A percentile compares a stretch with the other conserved stretches of the same genome.
These are phyloP conservation scores for Ogataea zsoltii DNA, from an alignment of 805 yeast genomes.

Conservation along the genomic window DNA sequence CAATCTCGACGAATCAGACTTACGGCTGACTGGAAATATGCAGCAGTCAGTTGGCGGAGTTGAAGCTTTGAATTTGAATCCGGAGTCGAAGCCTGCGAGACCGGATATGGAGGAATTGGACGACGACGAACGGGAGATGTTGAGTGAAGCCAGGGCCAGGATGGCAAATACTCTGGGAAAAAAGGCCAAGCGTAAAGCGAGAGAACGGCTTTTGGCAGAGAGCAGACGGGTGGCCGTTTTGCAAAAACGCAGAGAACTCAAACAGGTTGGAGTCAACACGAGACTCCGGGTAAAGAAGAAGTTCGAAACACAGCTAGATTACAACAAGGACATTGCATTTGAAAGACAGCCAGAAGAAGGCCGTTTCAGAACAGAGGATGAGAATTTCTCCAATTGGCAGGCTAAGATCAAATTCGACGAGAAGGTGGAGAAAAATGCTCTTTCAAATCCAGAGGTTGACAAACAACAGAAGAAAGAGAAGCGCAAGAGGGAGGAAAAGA, in stretches of 20 bases:
- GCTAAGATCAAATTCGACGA: conserved; percentile 44
- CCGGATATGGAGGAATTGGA: conserved; percentile 81
- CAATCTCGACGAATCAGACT: conserved; percentile 32
- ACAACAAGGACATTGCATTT: conserved; percentile 79
- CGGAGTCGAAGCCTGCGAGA: conserved; percentile 76
- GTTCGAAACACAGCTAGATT: conserved; percentile 67
- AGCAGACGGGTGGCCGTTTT: conserved; percentile 71
- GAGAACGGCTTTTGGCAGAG: conserved; percentile 82
- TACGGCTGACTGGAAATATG: conserved; percentile 26
- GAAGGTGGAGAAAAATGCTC: conserved; percentile 45
- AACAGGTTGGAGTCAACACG: conserved; percentile 70
- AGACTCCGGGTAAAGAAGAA: conserved; percentile 52
- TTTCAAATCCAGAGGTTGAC: conserved; percentile 39
- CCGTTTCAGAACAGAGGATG: conserved; percentile 65
- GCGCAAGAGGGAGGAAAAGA: conserved; percentile 27
- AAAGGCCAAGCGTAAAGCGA: conserved; percentile 85
- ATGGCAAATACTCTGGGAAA: conserved; percentile 92
- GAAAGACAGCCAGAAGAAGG: conserved; percentile 72
- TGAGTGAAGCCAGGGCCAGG: conserved; percentile 92
- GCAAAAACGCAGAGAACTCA: conserved; percentile 78
- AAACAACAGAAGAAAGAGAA: conserved; percentile 36
- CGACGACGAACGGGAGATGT: conserved; percentile 89
- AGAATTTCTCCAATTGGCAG: conserved; percentile 42
- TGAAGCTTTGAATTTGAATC: conserved; percentile 66
- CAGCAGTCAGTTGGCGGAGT: conserved; percentile 20